phyloP scores from a whole-genome alignment of 2,329 filamentous ascomycete species.

The Ampelomyces quisqualis region DNA sequence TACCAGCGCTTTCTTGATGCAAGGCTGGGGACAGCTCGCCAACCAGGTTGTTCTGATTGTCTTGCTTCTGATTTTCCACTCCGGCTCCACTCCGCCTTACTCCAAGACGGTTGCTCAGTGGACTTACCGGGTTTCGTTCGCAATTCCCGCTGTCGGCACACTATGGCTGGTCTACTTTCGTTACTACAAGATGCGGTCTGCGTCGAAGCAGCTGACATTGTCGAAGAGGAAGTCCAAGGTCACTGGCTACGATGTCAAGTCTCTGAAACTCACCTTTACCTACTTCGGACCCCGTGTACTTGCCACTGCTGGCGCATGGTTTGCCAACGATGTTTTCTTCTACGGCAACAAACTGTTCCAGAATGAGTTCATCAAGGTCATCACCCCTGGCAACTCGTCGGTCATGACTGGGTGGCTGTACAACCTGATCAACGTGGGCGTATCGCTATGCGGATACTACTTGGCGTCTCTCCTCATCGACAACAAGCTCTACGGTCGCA shows the following conservation, averaged over 20 bases:
- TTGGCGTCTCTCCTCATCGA: slow-evolving; percentile 84
- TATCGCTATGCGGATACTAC: slow-evolving; percentile 88
- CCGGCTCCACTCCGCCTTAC: slow-evolving; percentile 73
- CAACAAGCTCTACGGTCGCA: slow-evolving; percentile 94
- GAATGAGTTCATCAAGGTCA: slow-evolving; percentile 80
- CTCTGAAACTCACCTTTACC: slow-evolving; percentile 72
- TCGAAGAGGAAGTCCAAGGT: slow-evolving; percentile 85
- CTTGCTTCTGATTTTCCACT: slow-evolving; percentile 84
- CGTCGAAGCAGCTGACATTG: slow-evolving; percentile 75
- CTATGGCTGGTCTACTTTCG: slow-evolving; percentile 96
- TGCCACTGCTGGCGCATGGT: slow-evolving; percentile 88
- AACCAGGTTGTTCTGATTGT: slow-evolving; percentile 91
- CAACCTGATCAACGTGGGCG: slow-evolving; percentile 87
- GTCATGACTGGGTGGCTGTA: slow-evolving; percentile 88
- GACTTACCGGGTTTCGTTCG: slow-evolving; percentile 90
- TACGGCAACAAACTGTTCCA: slow-evolving; percentile 99
- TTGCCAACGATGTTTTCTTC: slow-evolving; percentile 97
- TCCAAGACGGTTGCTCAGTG: slow-evolving; percentile 75
- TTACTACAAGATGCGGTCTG: slow-evolving; percentile 89
- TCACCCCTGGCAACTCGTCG: slow-evolving; percentile 67
- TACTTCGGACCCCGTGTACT: slow-evolving; percentile 85
- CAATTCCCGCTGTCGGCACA: slow-evolving; percentile 84
- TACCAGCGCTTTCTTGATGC: slow-evolving; percentile 95
- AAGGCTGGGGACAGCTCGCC: slow-evolving; percentile 94
- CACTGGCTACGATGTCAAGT: slow-evolving; percentile 88